A percentile compares a stretch with the other conserved stretches of the same genome.
Evolutionary conservation across 768 basidiomycete species (phyloP).

Genomic region (Kwoniella bestiolae): DNA sequence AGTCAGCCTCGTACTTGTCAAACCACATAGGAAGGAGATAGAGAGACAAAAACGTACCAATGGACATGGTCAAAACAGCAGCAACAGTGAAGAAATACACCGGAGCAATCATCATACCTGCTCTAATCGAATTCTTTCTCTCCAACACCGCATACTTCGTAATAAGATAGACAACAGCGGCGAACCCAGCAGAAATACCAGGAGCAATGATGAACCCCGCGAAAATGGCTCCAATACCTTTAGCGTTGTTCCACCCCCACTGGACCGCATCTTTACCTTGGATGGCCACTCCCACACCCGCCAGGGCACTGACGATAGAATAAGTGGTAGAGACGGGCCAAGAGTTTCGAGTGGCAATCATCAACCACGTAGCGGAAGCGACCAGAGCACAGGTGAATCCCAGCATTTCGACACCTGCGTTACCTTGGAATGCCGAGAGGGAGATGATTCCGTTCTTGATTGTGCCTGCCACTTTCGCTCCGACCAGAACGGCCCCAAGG

Average conservation of each 20-base stretch:
- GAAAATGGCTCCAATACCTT: constrained; percentile 56
- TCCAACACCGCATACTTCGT: constrained; percentile 57
- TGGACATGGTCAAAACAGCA: constrained; percentile 59
- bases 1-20: no score
- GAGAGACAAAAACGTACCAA: constrained; percentile 38
- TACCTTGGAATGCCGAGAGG: constrained; percentile 48
- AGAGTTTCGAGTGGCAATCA: constrained; percentile 49
- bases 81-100: constrained; percentile 54
- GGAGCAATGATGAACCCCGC: constrained; percentile 55
- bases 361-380: constrained; percentile 47
- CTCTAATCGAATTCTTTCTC: constrained; percentile 54
- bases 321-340: constrained; percentile 60
- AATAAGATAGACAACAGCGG: constrained; percentile 53
- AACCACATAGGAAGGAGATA: no score
- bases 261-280: constrained; percentile 52
- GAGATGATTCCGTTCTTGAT: constrained; percentile 59
- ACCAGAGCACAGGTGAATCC: constrained; percentile 57
- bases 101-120: constrained; percentile 53
- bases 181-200: constrained; percentile 57
- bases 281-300: constrained; percentile 57
- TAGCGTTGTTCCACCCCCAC: constrained; percentile 60
- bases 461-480: constrained; percentile 56
- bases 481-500: constrained; percentile 58
- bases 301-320: constrained; percentile 58
- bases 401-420: constrained; percentile 57